These are phyloP conservation scores for Phytophthora foliorum DNA, from an alignment of 352 stramenopile species.

Conservation along the genomic window DNA sequence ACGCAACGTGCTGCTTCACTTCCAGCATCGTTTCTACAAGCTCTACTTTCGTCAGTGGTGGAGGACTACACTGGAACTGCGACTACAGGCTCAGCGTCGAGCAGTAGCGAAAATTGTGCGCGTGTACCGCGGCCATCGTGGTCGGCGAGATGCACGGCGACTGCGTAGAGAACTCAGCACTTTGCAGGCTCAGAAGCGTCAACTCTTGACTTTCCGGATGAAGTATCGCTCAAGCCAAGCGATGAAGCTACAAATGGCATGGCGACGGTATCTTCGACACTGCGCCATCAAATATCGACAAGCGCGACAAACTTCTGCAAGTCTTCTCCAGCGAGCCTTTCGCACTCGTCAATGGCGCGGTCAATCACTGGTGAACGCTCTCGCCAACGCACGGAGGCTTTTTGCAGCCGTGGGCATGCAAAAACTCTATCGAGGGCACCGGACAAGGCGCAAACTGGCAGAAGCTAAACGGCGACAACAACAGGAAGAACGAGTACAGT, in stretches of 20 bases:
- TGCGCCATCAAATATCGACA: slow-evolving; percentile 31
- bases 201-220: slow-evolving; percentile 51
- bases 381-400: slow-evolving; percentile 45
- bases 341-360: slow-evolving; percentile 42
- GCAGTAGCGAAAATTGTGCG: slow-evolving; percentile 46
- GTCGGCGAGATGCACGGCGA: slow-evolving; percentile 31
- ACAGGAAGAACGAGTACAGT: slow-evolving; percentile 42
- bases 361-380: slow-evolving; percentile 50
- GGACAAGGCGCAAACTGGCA: slow-evolving; percentile 27
- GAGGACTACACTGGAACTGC: slow-evolving; percentile 26
- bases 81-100: slow-evolving; percentile 37
- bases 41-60: slow-evolving; percentile 57
- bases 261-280: slow-evolving; percentile 45
- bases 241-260: slow-evolving; percentile 60
- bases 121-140: slow-evolving; percentile 55
- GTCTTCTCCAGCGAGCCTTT: slow-evolving; percentile 50
- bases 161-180: slow-evolving; percentile 38
- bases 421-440: slow-evolving; percentile 47
- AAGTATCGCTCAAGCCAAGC: slow-evolving; percentile 57
- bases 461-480: slow-evolving; percentile 17
- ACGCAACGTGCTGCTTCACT: slow-evolving; percentile 47
- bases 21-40: slow-evolving; percentile 64
- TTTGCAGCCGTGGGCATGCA: slow-evolving; percentile 55
- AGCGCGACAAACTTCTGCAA: slow-evolving; percentile 37
- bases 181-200: slow-evolving; percentile 36